Base-by-base conservation (phyloP, 768 basidiomycete species). In the Tylopilus balloui region DNA sequence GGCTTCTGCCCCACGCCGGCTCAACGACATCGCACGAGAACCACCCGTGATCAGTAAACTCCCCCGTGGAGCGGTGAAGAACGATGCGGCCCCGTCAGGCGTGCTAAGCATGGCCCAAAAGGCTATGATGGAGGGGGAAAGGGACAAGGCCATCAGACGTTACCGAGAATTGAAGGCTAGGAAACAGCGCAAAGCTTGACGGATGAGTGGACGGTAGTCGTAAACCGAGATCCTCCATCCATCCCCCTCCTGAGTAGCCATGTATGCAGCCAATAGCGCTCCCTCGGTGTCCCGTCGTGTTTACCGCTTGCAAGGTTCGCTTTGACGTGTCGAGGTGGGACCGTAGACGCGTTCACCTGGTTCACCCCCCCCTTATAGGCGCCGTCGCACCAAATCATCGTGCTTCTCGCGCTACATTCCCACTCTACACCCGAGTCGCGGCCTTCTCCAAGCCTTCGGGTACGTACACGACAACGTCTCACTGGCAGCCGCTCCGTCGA, bases 71-170 rank as follows among this genome's bases (percentile, higher is more conserved):
- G 75, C 68, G 12, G 56, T 53, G 2, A 53, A 50, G 54, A 57
- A 38, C 41, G 59, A 43, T 42, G 50, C 59, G 59, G 50, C 69
- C 73, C 58, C 61, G 53, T 45, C 50, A 35, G 76, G 75, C 3
- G 74, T 86, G 8, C 55, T 90, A 25, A 84, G 83, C 24, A 82
- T 88, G 78, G 81, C 84, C 13, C 86, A 89, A 69, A 83, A 80
- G 62, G 73, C 74, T 6, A 81, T 87, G 81, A 81, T 92, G 78
- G 86, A 86, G 58, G 72, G 73, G 45, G 88, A 90, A 64, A 74
- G 88, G 53, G 82, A 86, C 57, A 82, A 77, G 51, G 86, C 70
- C 19, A 83, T 92, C 51, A 68, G 66, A 59, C 73, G 76, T 46
- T 90, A 89, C 64, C 71, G 88, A 51, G 77, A 83, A 65, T 58